Base-by-base conservation (phyloP, 352 stramenopile genomes). In the Phytophthora citrophthora region DNA sequence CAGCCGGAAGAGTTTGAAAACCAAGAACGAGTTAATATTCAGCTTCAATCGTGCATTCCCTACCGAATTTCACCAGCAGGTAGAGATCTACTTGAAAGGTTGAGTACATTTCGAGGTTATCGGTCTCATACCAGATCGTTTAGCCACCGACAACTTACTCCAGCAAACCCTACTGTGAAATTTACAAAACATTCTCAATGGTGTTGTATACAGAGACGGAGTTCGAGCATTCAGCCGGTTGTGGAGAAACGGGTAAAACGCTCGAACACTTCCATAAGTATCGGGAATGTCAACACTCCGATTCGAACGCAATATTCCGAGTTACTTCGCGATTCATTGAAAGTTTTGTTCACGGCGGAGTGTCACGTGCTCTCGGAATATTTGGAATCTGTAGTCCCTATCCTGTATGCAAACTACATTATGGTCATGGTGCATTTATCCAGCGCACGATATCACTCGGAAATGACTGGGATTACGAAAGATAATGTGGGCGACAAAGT, bases 321-420 rank as follows among this genome's bases (percentile, higher is more conserved):
- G 20, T 41, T 65, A 15, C 53, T 61, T 9, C 48, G 20, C 2
- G 40, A 65, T 9, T 20, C 40, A 12, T 20, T 54, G 12, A 45
- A 66, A 26, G 18, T 68, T 5, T 29, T 66, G 11, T 79, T 70
- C 31, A 61, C 64, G 11, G 49, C 43, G 16, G 69, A 81, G 50
- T 81, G 68, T 45, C 34, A 68, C 15, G 51, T 70, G 4, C 60
- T 82, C 0, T 40, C 69, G 1, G 73, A 82, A 50, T 82, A 77
- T 27, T 32, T 69, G 41, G 66, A 82, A 32, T 54, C 63, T 2
- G 32, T 76, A 18, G 62, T 79, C 39, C 66, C 73, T 0, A 20
- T 71, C 1, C 51, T 78, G 12, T 78, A 74, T 34, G 54, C 16
- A 1, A 62, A 27, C 7, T 69, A 43, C 13, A 52, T 65, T 16